Percentiles rank a stretch among this genome's conserved stretches.
phyloP scores from a whole-genome alignment of 106 monocot species.

The Apostasia shenzhenica region DNA sequence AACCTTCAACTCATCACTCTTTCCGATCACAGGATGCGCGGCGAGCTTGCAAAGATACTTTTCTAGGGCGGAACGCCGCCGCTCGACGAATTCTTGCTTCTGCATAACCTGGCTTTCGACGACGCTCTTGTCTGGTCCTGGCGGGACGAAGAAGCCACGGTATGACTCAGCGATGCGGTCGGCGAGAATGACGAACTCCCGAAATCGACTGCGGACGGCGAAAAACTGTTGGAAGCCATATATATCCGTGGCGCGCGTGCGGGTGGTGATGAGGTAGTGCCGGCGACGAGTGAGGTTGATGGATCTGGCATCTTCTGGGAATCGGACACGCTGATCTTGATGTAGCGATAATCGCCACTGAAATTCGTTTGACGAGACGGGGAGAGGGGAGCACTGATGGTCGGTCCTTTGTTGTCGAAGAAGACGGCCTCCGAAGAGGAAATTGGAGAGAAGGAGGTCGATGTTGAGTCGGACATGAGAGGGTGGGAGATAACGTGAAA shows the following conservation, averaged over 20 bases:
- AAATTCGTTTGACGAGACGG: neutral
- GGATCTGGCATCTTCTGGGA: slow-evolving; percentile 61
- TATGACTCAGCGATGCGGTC: slow-evolving; percentile 73
- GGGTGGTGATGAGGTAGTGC: slow-evolving; percentile 64
- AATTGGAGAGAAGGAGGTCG: too few relatives aligned
- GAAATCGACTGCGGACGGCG: slow-evolving; percentile 72
- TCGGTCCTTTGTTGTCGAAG: too few relatives aligned
- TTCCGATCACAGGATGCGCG: slow-evolving; percentile 65
- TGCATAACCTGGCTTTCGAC: slow-evolving; percentile 95
- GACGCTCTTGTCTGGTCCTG: slow-evolving; percentile 81
- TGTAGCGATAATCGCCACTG: slow-evolving; percentile 19
- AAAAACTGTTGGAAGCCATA: neutral
- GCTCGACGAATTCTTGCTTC: slow-evolving; percentile 86
- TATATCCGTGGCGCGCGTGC: slow-evolving; percentile 9
- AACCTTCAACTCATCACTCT: slow-evolving; percentile 58
- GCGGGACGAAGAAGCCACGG: slow-evolving; percentile 78
- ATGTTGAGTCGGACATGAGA: too few relatives aligned
- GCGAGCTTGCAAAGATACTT: slow-evolving; percentile 68
- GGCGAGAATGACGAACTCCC: slow-evolving; percentile 84
- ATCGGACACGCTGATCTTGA: slow-evolving; percentile 65
- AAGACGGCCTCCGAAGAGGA: too few relatives aligned
- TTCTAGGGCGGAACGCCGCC: slow-evolving; percentile 71
- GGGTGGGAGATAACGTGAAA: too few relatives aligned
- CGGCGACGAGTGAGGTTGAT: slow-evolving; percentile 56
- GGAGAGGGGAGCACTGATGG: too few relatives aligned